phyloP scores from a whole-genome alignment of 768 basidiomycete species.

The Mycena sanguinolenta region DNA sequence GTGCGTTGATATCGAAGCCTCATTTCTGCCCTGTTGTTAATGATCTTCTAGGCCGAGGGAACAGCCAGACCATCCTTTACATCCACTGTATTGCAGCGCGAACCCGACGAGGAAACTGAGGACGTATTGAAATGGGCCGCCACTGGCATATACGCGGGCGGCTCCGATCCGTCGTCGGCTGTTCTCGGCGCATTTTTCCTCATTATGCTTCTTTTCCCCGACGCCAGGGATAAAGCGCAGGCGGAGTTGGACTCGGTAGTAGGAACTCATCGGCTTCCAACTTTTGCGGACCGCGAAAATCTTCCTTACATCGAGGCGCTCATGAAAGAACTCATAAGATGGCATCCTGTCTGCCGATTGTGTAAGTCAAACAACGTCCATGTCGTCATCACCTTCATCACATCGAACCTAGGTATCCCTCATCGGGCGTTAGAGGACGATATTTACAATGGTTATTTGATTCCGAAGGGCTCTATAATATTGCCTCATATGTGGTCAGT shows the following conservation, averaged over 20 bases:
- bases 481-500: conserved; percentile 30
- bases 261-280: conserved; percentile 47
- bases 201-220: conserved; percentile 47
- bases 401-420: conserved; percentile 27
- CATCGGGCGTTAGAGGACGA: conserved; percentile 37
- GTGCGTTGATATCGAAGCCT: conserved; percentile 26
- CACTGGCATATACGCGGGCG: conserved; percentile 41
- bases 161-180: conserved; percentile 50
- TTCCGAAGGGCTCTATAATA: conserved; percentile 32
- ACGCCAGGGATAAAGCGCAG: conserved; percentile 47
- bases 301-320: conserved; percentile 48
- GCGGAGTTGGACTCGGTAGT: conserved; percentile 50
- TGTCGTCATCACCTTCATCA: conserved; percentile 5
- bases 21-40: not conserved
- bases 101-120: too few relatives aligned
- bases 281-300: conserved; percentile 42
- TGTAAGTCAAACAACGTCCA: conserved; percentile 41
- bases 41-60: conserved; percentile 52
- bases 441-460: conserved; percentile 40
- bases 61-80: conserved; percentile 54
- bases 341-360: conserved; percentile 43
- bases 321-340: conserved; percentile 48
- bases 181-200: conserved; percentile 47
- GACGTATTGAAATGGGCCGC: conserved; percentile 57
- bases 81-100: conserved; percentile 54